Evolutionary conservation across 495 filamentous ascomycete species (phyloP), one percentile per base, ranked within the genome.

Genomic region (Amniculicola lignicola): DNA sequence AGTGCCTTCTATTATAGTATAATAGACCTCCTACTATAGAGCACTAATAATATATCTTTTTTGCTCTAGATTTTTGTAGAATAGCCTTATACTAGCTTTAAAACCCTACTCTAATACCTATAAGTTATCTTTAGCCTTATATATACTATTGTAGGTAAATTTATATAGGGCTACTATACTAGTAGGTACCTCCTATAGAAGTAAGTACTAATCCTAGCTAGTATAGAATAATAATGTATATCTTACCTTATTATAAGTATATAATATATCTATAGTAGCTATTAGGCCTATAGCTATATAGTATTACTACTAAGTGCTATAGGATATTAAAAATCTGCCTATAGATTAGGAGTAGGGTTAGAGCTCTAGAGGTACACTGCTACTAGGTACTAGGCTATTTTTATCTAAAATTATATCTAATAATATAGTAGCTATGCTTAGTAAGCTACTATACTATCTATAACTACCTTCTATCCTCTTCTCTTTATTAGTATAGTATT

Each of bases 21-120:
- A 55, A 55, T 28, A 55, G 15, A 46, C 6, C 36, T 55, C 18
- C 51, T 55, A 40, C 22, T 11, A 40, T 47, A 46, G n/a, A 55
- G 51, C 27, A 55, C 40, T 21, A 55, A 18, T 25, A 22, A 21
- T 39, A 51, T 22, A 16, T 39, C 31, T n/a, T 51, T 51, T 28
- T 15, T 4, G 31, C n/a, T 39, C 9, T 12, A 14, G 23, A 55
- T 47, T 27, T 25, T 46, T 27, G 40, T 55, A 47, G 12, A 55
- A 31, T 11, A 29, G 40, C 31, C 40, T 44, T 47, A 47, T 55
- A 11, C 40, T 1, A 55, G 27, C 51, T 41, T 55, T n/a, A 47
- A 36, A 55, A 40, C 35, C 40, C 37, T 31, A 47, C 21, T 43
- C 40, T 21, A 21, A 43, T 43, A 21, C 40, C 24, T 18, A 7